Conservation (phyloP, 257 asterid species). For the Nicotiana undulata region DNA sequence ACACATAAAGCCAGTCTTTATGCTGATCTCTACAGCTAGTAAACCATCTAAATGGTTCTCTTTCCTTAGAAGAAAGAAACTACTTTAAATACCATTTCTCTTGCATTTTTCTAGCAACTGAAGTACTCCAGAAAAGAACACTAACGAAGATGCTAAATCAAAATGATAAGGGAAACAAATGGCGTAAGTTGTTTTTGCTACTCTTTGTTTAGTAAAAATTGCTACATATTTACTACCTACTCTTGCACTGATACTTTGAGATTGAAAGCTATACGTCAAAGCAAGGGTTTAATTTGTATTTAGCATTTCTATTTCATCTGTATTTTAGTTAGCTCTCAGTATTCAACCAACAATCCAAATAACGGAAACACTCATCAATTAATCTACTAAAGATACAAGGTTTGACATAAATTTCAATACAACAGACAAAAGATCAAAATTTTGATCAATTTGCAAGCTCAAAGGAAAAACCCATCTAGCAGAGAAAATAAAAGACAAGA, state of each 20-base stretch:
- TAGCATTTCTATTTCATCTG: neutral
- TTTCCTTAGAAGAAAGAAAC: neutral
- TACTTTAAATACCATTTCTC: neutral
- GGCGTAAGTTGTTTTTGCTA: neutral
- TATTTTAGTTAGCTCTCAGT: neutral
- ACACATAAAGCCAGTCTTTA: neutral
- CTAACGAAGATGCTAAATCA: neutral
- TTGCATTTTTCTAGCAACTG: neutral
- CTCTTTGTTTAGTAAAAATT: neutral
- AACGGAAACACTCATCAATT: neutral
- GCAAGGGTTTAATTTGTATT: neutral
- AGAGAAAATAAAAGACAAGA: neutral
- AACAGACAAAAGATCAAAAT: neutral
- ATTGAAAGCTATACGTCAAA: neutral
- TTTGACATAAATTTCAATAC: neutral
- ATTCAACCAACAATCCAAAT: neutral
- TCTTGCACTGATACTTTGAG: neutral
- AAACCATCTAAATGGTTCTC: neutral
- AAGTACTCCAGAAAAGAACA: neutral
- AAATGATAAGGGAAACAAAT: neutral
- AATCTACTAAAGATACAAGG: neutral
- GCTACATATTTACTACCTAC: neutral
- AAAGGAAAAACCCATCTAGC: neutral
- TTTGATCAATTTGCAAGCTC: neutral
- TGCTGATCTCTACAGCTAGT: neutral